phyloP scores from a whole-genome alignment of 2,329 filamentous ascomycete genomes.

The Paramyrothecium sp. region DNA sequence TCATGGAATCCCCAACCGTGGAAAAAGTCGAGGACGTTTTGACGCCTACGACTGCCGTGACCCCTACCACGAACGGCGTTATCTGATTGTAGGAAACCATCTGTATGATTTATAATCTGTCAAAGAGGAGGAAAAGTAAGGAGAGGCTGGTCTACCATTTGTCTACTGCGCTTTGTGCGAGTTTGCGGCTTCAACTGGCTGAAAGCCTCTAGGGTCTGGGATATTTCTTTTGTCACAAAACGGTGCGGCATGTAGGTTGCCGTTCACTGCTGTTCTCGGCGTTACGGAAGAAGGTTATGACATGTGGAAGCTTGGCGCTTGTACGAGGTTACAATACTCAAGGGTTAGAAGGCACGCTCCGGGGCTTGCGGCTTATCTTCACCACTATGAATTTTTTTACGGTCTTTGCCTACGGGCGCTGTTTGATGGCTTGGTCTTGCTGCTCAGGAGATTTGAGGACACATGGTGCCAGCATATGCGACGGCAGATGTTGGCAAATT shows the following conservation, averaged over 20 bases:
- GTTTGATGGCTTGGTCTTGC: background rate
- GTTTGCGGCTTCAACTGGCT: background rate
- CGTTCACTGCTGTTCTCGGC: background rate
- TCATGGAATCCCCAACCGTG: slow-evolving; percentile 24
- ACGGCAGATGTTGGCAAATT: background rate
- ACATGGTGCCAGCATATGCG: background rate
- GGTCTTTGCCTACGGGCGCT: background rate
- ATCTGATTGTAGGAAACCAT: slow-evolving; percentile 10
- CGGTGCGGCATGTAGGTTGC: background rate
- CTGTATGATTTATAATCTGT: slow-evolving; percentile 11
- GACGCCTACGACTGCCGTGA: slow-evolving; percentile 11
- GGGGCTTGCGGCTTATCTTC: background rate
- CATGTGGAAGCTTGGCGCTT: background rate
- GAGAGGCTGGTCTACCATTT: slow-evolving; percentile 10
- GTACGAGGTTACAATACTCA: background rate
- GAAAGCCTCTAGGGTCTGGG: background rate
- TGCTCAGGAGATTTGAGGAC: too few species aligned
- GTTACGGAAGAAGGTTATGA: background rate
- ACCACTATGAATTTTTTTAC: background rate
- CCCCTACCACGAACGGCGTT: slow-evolving; percentile 25
- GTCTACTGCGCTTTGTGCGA: background rate
- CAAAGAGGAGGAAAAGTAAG: background rate
- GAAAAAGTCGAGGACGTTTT: slow-evolving; percentile 25
- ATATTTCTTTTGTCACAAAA: background rate
- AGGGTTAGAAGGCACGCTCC: background rate